Percentiles rank a stretch among this genome's conserved stretches.
These are phyloP conservation scores for Albophoma yamanashiensis DNA, from an alignment of 2,329 filamentous ascomycete species.

Conservation along the genomic window DNA sequence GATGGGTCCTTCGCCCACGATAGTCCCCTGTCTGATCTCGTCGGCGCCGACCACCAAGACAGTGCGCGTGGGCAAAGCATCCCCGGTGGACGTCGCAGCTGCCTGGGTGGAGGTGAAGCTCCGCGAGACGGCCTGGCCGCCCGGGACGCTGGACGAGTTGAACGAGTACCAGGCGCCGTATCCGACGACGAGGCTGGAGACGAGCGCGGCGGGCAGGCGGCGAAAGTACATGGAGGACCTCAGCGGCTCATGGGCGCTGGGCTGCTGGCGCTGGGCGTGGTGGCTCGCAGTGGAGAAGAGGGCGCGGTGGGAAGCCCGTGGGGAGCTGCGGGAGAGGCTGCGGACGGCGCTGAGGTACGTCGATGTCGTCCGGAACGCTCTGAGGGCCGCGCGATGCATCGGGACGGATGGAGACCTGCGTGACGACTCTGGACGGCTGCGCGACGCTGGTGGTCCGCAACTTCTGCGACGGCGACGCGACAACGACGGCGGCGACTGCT, in stretches of 20 bases:
- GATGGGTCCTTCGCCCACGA: constrained; percentile 76
- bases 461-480: not conserved
- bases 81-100: constrained; percentile 12
- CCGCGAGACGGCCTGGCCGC: constrained; percentile 23
- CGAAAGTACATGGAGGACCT: constrained; percentile 68
- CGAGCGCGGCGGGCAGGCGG: constrained; percentile 53
- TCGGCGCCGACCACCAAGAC: constrained; percentile 85
- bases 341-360: constrained; percentile 52
- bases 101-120: constrained; percentile 30
- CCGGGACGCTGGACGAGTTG: constrained; percentile 28
- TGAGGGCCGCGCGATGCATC: constrained; percentile 66
- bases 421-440: not conserved
- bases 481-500: not conserved
- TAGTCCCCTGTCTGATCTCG: constrained; percentile 77
- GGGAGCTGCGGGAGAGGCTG: constrained; percentile 37
- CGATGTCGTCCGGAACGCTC: constrained; percentile 58
- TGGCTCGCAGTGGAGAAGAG: constrained; percentile 16
- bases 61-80: constrained; percentile 43
- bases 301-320: constrained; percentile 24
- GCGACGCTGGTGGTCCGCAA: not conserved
- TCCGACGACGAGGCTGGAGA: constrained; percentile 57
- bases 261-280: constrained; percentile 17
- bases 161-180: constrained; percentile 71
- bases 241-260: constrained; percentile 39
- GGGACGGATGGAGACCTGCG: constrained; percentile 14